Conservation (phyloP, 768 basidiomycete genomes). For the Boletellus sp. region DNA sequence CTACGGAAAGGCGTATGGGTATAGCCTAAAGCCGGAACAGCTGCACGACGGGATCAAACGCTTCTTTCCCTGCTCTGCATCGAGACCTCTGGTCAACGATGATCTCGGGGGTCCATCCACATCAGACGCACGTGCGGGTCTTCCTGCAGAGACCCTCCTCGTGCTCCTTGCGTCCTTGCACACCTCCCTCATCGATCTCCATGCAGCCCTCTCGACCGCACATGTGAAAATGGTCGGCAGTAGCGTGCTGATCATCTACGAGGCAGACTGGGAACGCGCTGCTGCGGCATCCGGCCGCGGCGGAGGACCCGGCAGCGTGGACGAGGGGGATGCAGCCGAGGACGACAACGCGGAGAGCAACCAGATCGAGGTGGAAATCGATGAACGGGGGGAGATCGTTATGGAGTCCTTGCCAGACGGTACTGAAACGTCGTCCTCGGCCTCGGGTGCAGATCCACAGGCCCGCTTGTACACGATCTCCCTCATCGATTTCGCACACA, state of each 20-base stretch:
- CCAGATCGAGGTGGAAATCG: slow-evolving; percentile 35
- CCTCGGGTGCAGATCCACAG: slow-evolving; percentile 25
- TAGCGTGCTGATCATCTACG: slow-evolving; percentile 81
- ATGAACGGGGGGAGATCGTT: slow-evolving; percentile 25
- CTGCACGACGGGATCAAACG: slow-evolving; percentile 71
- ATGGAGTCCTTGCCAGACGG: slow-evolving; percentile 17
- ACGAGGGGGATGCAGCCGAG: slow-evolving; percentile 29
- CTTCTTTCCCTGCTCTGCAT: slow-evolving; percentile 65
- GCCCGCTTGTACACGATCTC: slow-evolving; percentile 53
- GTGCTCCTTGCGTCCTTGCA: slow-evolving; percentile 56
- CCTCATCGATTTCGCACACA: slow-evolving; percentile 95
- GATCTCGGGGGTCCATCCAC: slow-evolving; percentile 1
- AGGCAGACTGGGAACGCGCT: slow-evolving; percentile 49
- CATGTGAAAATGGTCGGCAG: slow-evolving; percentile 81
- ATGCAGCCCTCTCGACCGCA: slow-evolving; percentile 43
- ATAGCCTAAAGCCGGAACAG: slow-evolving; percentile 61
- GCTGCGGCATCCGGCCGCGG: slow-evolving; percentile 33
- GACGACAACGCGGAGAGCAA: slow-evolving; percentile 39
- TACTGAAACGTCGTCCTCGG: slow-evolving; percentile 33
- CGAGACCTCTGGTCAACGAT: slow-evolving; percentile 6
- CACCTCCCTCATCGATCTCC: slow-evolving; percentile 50
- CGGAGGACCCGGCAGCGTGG: slow-evolving; percentile 20
- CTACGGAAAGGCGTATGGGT: slow-evolving; percentile 77
- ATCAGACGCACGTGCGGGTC: slow-evolving; percentile 38
- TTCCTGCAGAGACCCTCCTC: slow-evolving; percentile 51